Base-by-base conservation (phyloP, 1,284 basidiomycete species). In the Heterobasidion annosum region DNA sequence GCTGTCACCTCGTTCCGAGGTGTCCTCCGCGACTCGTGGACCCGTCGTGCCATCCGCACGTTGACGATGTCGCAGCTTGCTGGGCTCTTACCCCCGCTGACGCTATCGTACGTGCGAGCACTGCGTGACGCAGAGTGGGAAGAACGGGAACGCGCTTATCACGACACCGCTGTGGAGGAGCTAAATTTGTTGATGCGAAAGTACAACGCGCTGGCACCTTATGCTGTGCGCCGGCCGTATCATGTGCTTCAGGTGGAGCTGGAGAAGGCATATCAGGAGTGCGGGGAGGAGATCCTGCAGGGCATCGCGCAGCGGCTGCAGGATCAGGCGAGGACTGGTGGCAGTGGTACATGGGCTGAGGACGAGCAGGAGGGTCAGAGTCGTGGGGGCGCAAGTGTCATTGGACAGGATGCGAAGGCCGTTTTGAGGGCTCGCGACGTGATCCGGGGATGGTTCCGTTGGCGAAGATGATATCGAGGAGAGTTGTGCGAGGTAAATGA, bases 171-270 rank as follows among this genome's bases (percentile, higher is more conserved):
- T 16, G 63, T 94, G 43, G 75, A 73, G 32, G 82, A 91, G 60
- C 69, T 93, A 34, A 93, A 94, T 68, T 73, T 79, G 9, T 70
- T 87, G 7, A 83, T 92, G 35, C 73, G 88, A 52, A 82, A 85
- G 68, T 89, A 91, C 69, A 93, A 94, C 63, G 83, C 80, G 9
- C 68, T 88, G 43, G 91, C 91, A 9, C 91, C 90, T 3, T 87
- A 85, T 60, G 73, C 82, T 10, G 88, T 85, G 18, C 76, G 90
- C 15, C 71, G 85, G 46, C 70, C 79, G 4, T 78, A 85, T 54
- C 75, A 88, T 57, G 69, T 71, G 37, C 74, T 77, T 18, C 71
- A 74, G 9, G 69, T 65, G 16, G 90, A 93, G 68, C 69, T 93
- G 12, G 75, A 75, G 59, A 73, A 68, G 58, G 66, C 79, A 54